Percentiles rank a stretch among this genome's conserved stretches.
Conservation (phyloP, 192 early-diverging fungal genomes). For the Phlyctochytrium planicorne region DNA sequence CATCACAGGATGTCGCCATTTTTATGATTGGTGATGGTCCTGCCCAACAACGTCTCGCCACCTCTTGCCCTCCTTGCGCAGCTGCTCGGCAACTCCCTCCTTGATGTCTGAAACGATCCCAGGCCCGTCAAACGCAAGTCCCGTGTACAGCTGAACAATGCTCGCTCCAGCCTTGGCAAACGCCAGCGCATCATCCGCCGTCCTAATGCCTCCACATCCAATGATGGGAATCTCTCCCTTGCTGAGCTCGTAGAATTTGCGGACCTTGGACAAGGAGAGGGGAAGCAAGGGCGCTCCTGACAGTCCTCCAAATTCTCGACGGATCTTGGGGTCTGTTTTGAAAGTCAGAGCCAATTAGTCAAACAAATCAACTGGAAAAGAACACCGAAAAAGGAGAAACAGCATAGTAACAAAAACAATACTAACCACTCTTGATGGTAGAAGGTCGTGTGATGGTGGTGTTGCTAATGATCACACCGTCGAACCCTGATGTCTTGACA, state of each 20-base stretch:
- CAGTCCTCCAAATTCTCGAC: slow-evolving; percentile 72
- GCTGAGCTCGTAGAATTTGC: slow-evolving; percentile 72
- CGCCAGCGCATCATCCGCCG: slow-evolving; percentile 73
- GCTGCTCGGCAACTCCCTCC: slow-evolving; percentile 62
- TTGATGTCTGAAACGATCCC: slow-evolving; percentile 79
- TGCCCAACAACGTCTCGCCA: slow-evolving; percentile 61
- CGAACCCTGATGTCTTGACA: slow-evolving; percentile 66
- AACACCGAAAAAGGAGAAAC: too few species aligned
- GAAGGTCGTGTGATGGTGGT: slow-evolving; percentile 78
- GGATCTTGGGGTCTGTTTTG: slow-evolving; percentile 2
- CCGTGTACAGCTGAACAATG: slow-evolving; percentile 80
- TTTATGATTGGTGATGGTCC: slow-evolving; percentile 29
- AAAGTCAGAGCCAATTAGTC: too few species aligned
- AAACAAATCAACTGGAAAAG: too few species aligned
- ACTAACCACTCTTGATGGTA: slow-evolving; percentile 54
- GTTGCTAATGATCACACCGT: slow-evolving; percentile 88
- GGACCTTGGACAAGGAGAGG: slow-evolving; percentile 60
- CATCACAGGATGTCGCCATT: too few species aligned
- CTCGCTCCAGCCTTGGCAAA: slow-evolving; percentile 83
- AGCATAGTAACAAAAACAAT: too few species aligned
- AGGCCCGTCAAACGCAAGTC: slow-evolving; percentile 73
- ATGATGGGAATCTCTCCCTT: slow-evolving; percentile 74
- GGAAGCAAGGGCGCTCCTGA: slow-evolving; percentile 76
- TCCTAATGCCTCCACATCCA: slow-evolving; percentile 83
- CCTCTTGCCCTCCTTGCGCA: slow-evolving; percentile 62